Evolutionary conservation across 2,329 filamentous ascomycete species (phyloP), one percentile per base, ranked within the genome.

Genomic region (Fusarium miscanthi): DNA sequence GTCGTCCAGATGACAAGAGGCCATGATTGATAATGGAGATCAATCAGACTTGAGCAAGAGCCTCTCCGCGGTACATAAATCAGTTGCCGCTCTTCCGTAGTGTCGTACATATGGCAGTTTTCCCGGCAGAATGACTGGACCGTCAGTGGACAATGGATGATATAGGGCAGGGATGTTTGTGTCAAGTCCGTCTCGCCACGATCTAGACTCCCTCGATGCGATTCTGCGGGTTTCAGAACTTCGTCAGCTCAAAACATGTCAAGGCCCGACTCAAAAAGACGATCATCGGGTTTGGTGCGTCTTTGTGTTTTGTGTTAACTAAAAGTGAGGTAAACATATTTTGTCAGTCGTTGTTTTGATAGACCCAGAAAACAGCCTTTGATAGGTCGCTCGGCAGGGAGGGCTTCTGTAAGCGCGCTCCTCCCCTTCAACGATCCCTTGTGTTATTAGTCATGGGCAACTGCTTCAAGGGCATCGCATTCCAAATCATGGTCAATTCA

Each of bases 131-230:
- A 59, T 38, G 43, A 51, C 46, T 58, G 52, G 69, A 57, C 27
- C 19, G 56, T 45, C 35, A 41, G 60, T 62, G 66, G 63, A 31
- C 41, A 53, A 53, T 51, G 45, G 52, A 17, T 59, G 46, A 25
- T 61, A 38, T 61, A 38, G 46, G 48, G 51, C 70, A 70, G 62
- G 61, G 70, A 41, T 31, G 37, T 37, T 41, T 35, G 57, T 46
- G 54, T 53, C 70, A 68, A 73, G 54, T 53, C 45, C 27, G 58
- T 67, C 59, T 71, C 66, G 66, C 51, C 70, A 72, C 61, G 49
- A 73, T 71, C 70, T 66, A 61, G 66, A 74, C 70, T 51, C 41
- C 59, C 27, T 59, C 51, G 53, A 57, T 71, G 58, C 30, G 56
- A 58, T 57, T 62, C 27, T 58, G 42, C 33, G 38, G 6, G 70